Conservation (phyloP, 75 land plant genomes). For the Selaginella tamariscina region DNA sequence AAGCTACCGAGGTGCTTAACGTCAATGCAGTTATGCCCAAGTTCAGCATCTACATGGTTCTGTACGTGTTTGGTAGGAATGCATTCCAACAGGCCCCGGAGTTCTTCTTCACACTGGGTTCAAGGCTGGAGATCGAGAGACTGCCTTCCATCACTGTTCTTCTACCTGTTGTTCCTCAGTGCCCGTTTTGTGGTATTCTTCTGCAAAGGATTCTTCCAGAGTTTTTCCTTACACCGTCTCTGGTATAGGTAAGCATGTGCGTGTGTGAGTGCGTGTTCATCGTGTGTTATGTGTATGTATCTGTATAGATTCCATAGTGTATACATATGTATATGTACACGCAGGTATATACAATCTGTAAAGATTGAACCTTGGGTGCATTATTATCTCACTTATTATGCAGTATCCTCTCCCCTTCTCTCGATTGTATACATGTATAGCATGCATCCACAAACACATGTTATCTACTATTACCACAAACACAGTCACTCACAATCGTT, state of each 20-base stretch:
- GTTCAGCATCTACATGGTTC: conserved; percentile 43
- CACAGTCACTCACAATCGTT: too few species aligned
- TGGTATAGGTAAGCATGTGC: conserved; percentile 4
- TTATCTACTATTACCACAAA: too few species aligned
- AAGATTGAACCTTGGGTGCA: too few species aligned
- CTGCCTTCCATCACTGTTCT: conserved; percentile 10
- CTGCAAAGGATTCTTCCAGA: conserved; percentile 57
- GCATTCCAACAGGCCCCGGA: conserved; percentile 39
- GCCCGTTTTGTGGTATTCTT: conserved; percentile 75
- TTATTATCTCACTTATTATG: too few species aligned
- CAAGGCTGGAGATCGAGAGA: conserved; percentile 16
- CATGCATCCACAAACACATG: too few species aligned
- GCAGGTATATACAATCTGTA: too few species aligned
- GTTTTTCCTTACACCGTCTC: conserved; percentile 17
- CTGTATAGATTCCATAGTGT: too few species aligned
- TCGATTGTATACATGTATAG: too few species aligned
- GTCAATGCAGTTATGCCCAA: conserved; percentile 33
- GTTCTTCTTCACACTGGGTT: conserved; percentile 31
- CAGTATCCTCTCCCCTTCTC: too few species aligned
- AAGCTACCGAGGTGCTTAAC: conserved; percentile 49
- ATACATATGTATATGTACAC: too few species aligned
- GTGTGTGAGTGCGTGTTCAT: too few species aligned
- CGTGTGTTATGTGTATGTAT: too few species aligned
- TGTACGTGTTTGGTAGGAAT: conserved; percentile 55
- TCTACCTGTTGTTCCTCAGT: conserved; percentile 26